Evolutionary conservation across 2,329 filamentous ascomycete species (phyloP), one percentile per base, ranked within the genome.

Genomic region (Cercospora sp.): DNA sequence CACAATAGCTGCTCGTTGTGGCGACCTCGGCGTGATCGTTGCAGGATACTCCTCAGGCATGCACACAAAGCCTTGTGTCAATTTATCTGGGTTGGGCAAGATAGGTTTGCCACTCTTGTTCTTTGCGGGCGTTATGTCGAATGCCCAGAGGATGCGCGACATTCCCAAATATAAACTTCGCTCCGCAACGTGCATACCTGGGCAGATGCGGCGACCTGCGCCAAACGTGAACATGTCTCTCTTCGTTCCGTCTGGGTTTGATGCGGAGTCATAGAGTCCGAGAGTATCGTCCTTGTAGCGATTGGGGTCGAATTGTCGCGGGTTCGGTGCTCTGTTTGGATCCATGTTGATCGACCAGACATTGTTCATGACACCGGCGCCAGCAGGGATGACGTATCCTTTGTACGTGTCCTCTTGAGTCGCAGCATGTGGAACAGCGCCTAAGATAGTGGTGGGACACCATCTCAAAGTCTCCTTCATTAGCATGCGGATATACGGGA

Each of bases 71-170:
- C 81, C 81, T 70, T 81, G 80, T 0, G 80, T 82, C 59, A 83
- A 69, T 28, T 76, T 77, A 32, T 82, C 80, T 4, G 73, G 74
- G 61, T 83, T 79, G 0, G 81, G 81, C 0, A 80, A 40, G 18
- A 83, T 78, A 2, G 70, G 71, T 55, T 72, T 73, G 1, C 81
- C 80, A 2, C 73, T 28, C 1, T 24, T 70, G 67, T 80, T 78
- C 12, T 71, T 70, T 1, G 74, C 65, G 0, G 77, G 73, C 43
- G 68, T 55, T n/a, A 83, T 78, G 55, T 83, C 69, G 74, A 83
- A 83, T 12, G 82, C 72, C 82, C 82, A 84, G 0, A 82, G 79
- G n/a, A 84, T 77, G n/a, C 80, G 78, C 16, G 81, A 81, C 28
- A 84, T 79, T 5, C 79, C 75, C 12, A 77, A 69, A 43, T 73